Evolutionary conservation across 768 basidiomycete genomes (phyloP), one percentile per base, ranked within the genome.

Genomic region (Lactifluus pinguis): DNA sequence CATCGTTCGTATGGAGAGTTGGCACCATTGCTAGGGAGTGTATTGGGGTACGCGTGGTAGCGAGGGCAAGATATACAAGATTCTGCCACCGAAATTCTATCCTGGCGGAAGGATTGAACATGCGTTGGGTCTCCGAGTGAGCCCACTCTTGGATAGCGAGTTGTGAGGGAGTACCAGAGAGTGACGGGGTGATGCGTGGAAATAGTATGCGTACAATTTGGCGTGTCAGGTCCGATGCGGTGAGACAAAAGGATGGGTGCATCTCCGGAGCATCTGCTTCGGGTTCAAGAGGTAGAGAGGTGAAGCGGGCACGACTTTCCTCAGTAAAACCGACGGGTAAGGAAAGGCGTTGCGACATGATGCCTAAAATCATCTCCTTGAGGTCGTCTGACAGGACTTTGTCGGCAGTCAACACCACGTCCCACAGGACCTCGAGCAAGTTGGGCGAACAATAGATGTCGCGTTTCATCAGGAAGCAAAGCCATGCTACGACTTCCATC

Each of bases 351-450:
- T 61, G 67, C 60, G 69, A 73, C 32, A 80, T 57, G 52, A 72
- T 69, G 6, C 67, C 54, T n/a, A 79, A 69, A 9, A 82, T 66
- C 6, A 58, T 66, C 30, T 70, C 69, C 59, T 76, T 76, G 1
- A 72, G 55, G 17, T 57, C 55, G 1, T 65, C 50, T 2, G 72
- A 65, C 25, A 79, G 62, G n/a, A 19, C 45, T 3, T 47, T 54
- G 2, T 70, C 69, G 13, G 71, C 51, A 17, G 66, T 65, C 6
- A 78, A 61, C 10, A 79, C 66, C 9, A 78, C 49, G 41, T 71
- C 66, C 73, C 76, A 80, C 3, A 83, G 68, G n/a, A 82, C 64
- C 44, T 69, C 68, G 25, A 75, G 64, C n/a, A 80, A 63, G 38
- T 70, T 68, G 5, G 69, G 67, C 52, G 76, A 71, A 17, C 73